These are phyloP conservation scores for Hypoxylon subgilvum DNA, from an alignment of 495 filamentous ascomycete species.

Conservation along the genomic window DNA sequence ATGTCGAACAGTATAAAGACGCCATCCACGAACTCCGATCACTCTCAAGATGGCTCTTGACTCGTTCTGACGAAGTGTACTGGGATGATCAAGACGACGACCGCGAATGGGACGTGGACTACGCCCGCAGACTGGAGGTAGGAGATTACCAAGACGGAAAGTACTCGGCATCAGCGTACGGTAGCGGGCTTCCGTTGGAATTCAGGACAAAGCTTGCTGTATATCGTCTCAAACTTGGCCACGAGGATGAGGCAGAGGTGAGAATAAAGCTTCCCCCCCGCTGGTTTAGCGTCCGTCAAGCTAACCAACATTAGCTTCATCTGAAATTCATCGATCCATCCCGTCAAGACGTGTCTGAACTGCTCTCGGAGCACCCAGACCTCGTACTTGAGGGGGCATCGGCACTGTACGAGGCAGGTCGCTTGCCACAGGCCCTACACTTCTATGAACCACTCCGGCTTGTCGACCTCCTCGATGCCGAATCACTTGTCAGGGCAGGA, in stretches of 20 bases:
- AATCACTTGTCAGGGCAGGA: constrained; percentile 72
- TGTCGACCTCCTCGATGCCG: constrained; percentile 64
- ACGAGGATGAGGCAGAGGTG: constrained; percentile 79
- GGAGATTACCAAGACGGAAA: constrained; percentile 58
- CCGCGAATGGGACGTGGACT: constrained; percentile 84
- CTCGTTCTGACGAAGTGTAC: constrained; percentile 71
- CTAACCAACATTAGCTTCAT: constrained; percentile 41
- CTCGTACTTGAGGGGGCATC: constrained; percentile 37
- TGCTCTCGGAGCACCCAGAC: constrained; percentile 30
- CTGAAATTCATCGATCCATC: constrained; percentile 36
- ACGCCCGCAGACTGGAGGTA: constrained; percentile 68
- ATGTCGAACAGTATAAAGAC: constrained; percentile 62
- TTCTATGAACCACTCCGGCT: constrained; percentile 72
- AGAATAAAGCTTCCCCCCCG: constrained; percentile 37
- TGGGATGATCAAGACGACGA: constrained; percentile 87
- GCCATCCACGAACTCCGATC: constrained; percentile 72
- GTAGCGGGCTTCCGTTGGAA: constrained; percentile 77
- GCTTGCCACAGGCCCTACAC: constrained; percentile 67
- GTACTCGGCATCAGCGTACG: constrained; percentile 69
- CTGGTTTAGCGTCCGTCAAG: not conserved
- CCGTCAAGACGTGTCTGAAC: constrained; percentile 9
- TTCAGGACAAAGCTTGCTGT: constrained; percentile 85
- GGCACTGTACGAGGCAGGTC: constrained; percentile 52
- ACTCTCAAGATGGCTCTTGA: constrained; percentile 80
- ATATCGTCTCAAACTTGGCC: constrained; percentile 72